Evolutionary conservation across 495 filamentous ascomycete genomes (phyloP).

Genomic region (Xeromyces bisporus): DNA sequence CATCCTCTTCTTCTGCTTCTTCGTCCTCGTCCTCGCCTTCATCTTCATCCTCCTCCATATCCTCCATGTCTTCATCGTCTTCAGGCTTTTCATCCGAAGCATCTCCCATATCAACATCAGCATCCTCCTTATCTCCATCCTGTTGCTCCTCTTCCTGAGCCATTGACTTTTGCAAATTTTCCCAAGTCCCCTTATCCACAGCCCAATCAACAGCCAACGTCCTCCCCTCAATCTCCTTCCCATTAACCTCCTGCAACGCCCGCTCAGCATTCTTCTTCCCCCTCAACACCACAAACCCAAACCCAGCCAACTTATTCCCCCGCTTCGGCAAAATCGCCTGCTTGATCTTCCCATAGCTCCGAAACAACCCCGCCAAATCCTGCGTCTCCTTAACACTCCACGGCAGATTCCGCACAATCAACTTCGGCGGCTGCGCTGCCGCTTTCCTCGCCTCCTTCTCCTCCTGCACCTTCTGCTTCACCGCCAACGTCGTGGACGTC

Average conservation of each 20-base stretch:
- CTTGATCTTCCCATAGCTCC: slow-evolving; percentile 79
- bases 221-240: slow-evolving; percentile 74
- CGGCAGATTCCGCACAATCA: slow-evolving; percentile 90
- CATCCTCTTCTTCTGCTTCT: slow-evolving; percentile 7
- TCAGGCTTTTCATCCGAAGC: slow-evolving; percentile 13
- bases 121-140: slow-evolving; percentile 12
- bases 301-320: slow-evolving; percentile 58
- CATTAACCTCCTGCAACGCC: slow-evolving; percentile 71
- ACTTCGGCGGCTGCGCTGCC: slow-evolving; percentile 47
- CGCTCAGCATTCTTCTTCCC: slow-evolving; percentile 84
- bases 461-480: slow-evolving; percentile 30
- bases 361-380: slow-evolving; percentile 59
- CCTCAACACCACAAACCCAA: slow-evolving; percentile 81
- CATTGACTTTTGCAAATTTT: slow-evolving; percentile 34
- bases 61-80: too few relatives aligned
- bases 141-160: slow-evolving; percentile 12
- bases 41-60: too few relatives aligned
- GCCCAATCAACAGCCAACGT: slow-evolving; percentile 89
- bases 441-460: slow-evolving; percentile 39
- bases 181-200: slow-evolving; percentile 78
- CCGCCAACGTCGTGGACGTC: slow-evolving; percentile 24
- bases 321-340: slow-evolving; percentile 62
- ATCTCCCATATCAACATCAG: slow-evolving; percentile 24
- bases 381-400: slow-evolving; percentile 86
- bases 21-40: slow-evolving; percentile 14